Evolutionary conservation across 129 eudicot genomes (phyloP).

Genomic region (Centaurea solstitialis): DNA sequence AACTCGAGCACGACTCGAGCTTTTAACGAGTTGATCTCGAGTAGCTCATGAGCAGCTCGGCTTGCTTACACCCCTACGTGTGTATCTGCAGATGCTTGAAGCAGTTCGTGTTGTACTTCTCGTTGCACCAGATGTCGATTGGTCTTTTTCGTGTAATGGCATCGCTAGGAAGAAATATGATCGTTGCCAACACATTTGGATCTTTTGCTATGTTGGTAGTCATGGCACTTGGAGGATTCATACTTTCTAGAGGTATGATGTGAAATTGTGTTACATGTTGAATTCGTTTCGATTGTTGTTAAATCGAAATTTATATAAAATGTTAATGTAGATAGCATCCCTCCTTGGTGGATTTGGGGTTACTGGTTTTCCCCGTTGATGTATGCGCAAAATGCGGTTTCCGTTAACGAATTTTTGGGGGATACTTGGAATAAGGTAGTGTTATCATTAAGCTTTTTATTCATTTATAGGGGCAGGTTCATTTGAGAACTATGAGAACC

Average conservation of each 20-base stretch:
- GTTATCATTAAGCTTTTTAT: background rate
- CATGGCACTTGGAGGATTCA: conserved; percentile 94
- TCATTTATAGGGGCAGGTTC: background rate
- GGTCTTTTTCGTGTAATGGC: conserved; percentile 96
- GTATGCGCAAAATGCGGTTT: conserved; percentile 96
- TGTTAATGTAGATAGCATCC: conserved; percentile 64
- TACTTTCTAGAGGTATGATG: conserved; percentile 80
- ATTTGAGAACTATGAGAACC: background rate
- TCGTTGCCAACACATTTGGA: conserved; percentile 95
- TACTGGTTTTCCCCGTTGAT: conserved; percentile 97
- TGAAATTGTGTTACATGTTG: background rate
- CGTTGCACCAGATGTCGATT: conserved; percentile 91
- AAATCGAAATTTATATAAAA: background rate
- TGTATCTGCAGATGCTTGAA: conserved; percentile 56
- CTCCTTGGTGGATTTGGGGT: conserved; percentile 99
- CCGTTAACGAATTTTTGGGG: conserved; percentile 88
- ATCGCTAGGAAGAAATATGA: conserved; percentile 81
- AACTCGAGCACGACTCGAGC: too few species aligned
- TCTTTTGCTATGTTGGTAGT: conserved; percentile 95
- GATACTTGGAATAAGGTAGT: conserved; percentile 66
- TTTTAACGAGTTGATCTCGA: too few species aligned
- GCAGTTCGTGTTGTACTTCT: conserved; percentile 77
- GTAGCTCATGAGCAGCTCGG: too few species aligned
- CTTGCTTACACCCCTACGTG: too few species aligned
- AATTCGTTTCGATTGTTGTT: background rate